Percentiles rank a stretch among this genome's conserved stretches.
phyloP scores from a whole-genome alignment of 2,329 filamentous ascomycete genomes.

The Thyridium curvatum region DNA sequence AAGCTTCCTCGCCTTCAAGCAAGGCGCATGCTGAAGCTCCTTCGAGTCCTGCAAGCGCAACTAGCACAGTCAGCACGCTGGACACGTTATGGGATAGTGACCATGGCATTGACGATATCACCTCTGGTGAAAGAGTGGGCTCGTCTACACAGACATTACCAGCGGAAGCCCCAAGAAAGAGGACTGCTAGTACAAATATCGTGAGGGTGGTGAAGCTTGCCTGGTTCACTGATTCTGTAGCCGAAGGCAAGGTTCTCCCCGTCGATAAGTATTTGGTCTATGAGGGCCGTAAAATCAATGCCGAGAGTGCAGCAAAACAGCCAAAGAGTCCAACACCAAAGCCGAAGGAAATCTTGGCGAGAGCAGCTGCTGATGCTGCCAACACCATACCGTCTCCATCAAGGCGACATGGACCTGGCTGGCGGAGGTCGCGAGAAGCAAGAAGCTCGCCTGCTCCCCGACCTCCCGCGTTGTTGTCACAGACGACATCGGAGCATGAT shows the following conservation, averaged over 20 bases:
- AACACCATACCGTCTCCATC: constrained; percentile 3
- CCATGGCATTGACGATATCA: no score
- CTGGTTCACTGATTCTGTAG: constrained; percentile 52
- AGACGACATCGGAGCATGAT: constrained; percentile 77
- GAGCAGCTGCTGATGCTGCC: constrained; percentile 17
- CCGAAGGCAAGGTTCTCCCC: constrained; percentile 36
- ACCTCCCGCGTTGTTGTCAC: constrained; percentile 43
- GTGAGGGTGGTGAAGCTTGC: constrained; percentile 47
- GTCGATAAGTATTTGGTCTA: constrained; percentile 48
- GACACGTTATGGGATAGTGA: no score
- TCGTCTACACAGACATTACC: constrained; percentile 14
- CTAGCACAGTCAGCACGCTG: no score
- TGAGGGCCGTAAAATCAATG: constrained; percentile 31
- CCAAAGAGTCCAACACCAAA: constrained; percentile 8
- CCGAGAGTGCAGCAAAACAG: constrained; percentile 4
- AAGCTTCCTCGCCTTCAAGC: no score
- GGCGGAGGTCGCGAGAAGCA: no score
- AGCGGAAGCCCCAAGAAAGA: not conserved
- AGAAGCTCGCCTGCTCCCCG: constrained; percentile 1
- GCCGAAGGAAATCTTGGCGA: constrained; percentile 20
- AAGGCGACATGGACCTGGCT: no score
- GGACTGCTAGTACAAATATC: no score
- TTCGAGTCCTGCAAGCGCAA: no score
- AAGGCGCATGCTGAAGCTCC: no score
- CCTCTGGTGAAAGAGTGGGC: no score